These are phyloP conservation scores for Syzygium malaccense DNA, from an alignment of 441 rosid genomes.

Conservation along the genomic window DNA sequence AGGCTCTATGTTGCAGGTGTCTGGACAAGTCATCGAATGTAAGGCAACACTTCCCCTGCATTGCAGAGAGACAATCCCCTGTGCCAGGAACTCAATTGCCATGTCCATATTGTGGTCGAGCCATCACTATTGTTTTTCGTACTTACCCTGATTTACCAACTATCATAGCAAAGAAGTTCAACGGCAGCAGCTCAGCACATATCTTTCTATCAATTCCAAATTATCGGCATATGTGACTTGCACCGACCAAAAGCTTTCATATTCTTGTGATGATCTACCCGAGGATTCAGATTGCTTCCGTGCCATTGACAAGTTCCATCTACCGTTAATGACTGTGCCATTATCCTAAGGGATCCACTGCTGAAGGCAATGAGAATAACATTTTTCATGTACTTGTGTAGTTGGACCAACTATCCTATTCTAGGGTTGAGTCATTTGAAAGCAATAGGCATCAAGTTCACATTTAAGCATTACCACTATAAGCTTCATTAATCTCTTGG, in stretches of 20 bases:
- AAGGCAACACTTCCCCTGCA: background rate
- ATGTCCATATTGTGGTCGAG: background rate
- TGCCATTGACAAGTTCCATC: background rate
- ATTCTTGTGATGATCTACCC: background rate
- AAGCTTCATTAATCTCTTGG: slow-evolving; percentile 81
- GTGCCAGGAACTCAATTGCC: background rate
- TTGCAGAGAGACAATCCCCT: background rate
- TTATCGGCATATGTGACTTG: background rate
- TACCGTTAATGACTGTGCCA: background rate
- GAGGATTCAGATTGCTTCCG: background rate
- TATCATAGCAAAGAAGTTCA: background rate
- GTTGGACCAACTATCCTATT: background rate
- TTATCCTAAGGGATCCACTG: background rate
- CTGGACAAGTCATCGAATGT: background rate
- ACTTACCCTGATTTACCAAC: background rate
- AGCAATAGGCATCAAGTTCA: background rate
- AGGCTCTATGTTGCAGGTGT: background rate
- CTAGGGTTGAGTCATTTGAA: background rate
- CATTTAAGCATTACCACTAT: slow-evolving; percentile 30
- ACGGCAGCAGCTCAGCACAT: background rate
- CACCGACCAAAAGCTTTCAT: background rate
- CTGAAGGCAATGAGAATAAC: background rate
- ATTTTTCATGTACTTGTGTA: background rate
- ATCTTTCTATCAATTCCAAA: background rate
- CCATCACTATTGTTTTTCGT: background rate